Base-by-base conservation (phyloP, 345 rosid genomes). In the Kandelia obovata region DNA sequence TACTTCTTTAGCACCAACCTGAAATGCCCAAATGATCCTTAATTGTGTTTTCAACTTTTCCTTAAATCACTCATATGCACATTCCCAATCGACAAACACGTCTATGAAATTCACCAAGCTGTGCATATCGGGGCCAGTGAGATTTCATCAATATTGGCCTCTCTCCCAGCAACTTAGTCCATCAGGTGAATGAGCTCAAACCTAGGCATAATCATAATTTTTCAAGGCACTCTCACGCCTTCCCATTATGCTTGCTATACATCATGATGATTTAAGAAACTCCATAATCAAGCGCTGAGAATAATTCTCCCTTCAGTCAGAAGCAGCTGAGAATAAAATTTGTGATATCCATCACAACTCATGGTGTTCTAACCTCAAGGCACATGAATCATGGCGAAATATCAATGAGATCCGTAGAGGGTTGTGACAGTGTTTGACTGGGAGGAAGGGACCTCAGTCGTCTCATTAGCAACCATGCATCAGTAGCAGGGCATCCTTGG, bases 381-480 rank as follows among this genome's bases (percentile, higher is more conserved):
- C 49, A 57, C 57, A 23, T 51, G 16, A 43, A 65, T 83, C 81
- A 86, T 51, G 89, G 89, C 27, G 87, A 86, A 63, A 84, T 17
- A 1, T 80, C 83, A 17, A 88, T 79, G 35, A 67, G 77, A 70
- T 71, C 71, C 32, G 19, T 5, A 15, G 70, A 57, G 37, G 39
- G 59, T 32, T 3, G 34, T 6, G 7, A 66, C 2, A 82, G 74
- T 61, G 78, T 81, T 52, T 17, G 77, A 28, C 65, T 20, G 55
- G 74, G 43, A 53, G 72, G 27, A 56, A 34, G 53, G 57, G 82
- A 66, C 73, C 75, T 79, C 53, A 89, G 75, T 78, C 95, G 87
- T 80, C 80, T 72, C 56, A 90, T 78, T 62, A 95, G 96, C 80
- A 87, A 80, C 85, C 87, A 79, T 39, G 96, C 90, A 80, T 92